phyloP scores from a whole-genome alignment of 75 land plant genomes.

The Isoetes taiwanensis region DNA sequence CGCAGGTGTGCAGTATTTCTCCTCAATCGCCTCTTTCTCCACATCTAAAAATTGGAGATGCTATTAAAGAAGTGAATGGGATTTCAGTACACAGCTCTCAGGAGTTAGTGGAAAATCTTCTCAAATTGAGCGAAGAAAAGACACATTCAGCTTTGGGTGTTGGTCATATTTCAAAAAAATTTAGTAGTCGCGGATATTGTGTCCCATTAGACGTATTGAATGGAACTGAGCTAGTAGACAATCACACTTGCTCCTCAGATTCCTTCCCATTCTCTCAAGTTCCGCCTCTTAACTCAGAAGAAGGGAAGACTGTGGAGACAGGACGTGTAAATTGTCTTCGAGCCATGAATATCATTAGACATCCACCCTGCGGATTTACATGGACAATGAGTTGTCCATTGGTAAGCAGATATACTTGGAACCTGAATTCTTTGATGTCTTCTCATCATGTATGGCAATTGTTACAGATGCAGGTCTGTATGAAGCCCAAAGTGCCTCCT shows the following conservation, averaged over 20 bases:
- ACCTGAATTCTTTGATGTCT: no score
- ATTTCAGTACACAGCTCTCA: slow-evolving; percentile 16
- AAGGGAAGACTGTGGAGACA: no score
- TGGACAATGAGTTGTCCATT: not conserved
- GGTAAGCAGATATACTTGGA: not conserved
- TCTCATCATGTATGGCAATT: no score
- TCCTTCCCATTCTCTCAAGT: no score
- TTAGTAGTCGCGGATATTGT: no score
- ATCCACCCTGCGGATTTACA: not conserved
- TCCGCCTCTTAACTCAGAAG: no score
- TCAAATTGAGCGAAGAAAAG: no score
- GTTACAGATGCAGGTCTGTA: not conserved
- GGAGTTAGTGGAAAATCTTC: slow-evolving; percentile 26
- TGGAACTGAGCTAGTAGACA: no score
- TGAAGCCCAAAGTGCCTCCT: not conserved
- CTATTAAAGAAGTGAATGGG: slow-evolving; percentile 35
- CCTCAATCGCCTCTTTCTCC: slow-evolving; percentile 32
- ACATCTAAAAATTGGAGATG: slow-evolving; percentile 35
- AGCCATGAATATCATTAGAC: not conserved
- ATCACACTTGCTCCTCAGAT: no score
- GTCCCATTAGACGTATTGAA: no score
- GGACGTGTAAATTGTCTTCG: not conserved
- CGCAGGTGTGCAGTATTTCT: slow-evolving; percentile 40
- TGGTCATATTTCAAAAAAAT: no score
- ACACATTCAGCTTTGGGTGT: no score